Evolutionary conservation across 2,329 filamentous ascomycete genomes (phyloP), one percentile per base, ranked within the genome.

Genomic region (Penicillium sp.): DNA sequence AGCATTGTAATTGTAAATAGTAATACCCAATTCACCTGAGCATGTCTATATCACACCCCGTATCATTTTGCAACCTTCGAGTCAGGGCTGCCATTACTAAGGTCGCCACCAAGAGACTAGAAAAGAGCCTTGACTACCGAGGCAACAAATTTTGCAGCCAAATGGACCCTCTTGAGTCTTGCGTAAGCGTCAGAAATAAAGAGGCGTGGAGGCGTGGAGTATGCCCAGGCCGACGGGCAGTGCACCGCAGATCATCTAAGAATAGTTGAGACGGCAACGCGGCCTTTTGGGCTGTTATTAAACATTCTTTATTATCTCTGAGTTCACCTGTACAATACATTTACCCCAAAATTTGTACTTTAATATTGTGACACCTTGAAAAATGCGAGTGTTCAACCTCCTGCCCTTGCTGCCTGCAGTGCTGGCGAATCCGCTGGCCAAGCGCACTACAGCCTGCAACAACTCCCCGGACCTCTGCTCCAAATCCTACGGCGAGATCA

Each of bases 391-490:
- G 48, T 56, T 70, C 18, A 54, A 57, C 32, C 24, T 70, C n/a
- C 59, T 73, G 50, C 58, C 67, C 13, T 60, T 72, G 41, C 55
- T 72, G 27, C 65, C 68, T 13, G 55, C 67, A 16, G 64, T 58
- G 9, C 60, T 65, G 11, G 70, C 68, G 44, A 65, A 62, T 41
- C 58, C 64, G 11, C 45, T 71, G 31, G 61, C 40, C 32, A 69
- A 61, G 56, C 76, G 60, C 55, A 53, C 71, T 10, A 74, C 73
- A 21, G 84, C 86, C 31, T 94, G 90, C 82, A 94, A 94, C 76
- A 93, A 93, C 78, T 91, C 88, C 1, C 88, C 89, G 0, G 76
- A 80, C 41, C 82, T 94, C 39, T 94, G 90, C 78, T 77, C 75
- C 57, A 84, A 83, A 59, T 75, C 83, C 16, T 94, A 94, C 77